Evolutionary conservation across 805 yeast genomes (phyloP).

Genomic region (Millerago galiae): DNA sequence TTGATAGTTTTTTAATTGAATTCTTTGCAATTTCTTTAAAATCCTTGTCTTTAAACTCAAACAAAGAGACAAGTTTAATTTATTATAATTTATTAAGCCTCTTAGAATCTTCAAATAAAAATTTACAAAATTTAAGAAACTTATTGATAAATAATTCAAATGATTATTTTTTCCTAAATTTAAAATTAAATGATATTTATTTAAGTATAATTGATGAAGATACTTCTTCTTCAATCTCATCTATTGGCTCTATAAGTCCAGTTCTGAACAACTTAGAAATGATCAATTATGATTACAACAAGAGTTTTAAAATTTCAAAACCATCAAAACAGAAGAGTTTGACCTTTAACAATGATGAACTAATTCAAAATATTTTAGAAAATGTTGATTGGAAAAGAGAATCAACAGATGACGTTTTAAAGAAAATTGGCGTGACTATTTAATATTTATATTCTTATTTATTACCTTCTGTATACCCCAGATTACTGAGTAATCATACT

Average conservation of each 20-base stretch:
- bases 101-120: not conserved
- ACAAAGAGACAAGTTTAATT: not conserved
- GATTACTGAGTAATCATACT: too few species aligned
- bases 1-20: not conserved
- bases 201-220: not conserved
- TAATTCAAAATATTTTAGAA: slow-evolving; percentile 23
- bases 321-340: too few species aligned
- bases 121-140: not conserved
- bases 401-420: slow-evolving; percentile 28
- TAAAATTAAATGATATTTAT: not conserved
- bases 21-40: not conserved
- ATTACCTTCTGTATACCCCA: too few species aligned
- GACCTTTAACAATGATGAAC: slow-evolving; percentile 7
- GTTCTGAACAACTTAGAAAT: not conserved
- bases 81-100: not conserved
- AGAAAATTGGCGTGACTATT: slow-evolving; percentile 25
- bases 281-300: not conserved
- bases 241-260: not conserved
- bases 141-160: too few species aligned
- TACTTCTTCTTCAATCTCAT: not conserved
- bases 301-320: not conserved
- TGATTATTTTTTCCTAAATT: too few species aligned
- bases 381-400: slow-evolving; percentile 29
- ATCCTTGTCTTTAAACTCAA: not conserved
- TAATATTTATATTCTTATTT: not conserved